Evolutionary conservation across 345 rosid species (phyloP), one percentile per base, ranked within the genome.

Genomic region (Aquilaria sinensis): DNA sequence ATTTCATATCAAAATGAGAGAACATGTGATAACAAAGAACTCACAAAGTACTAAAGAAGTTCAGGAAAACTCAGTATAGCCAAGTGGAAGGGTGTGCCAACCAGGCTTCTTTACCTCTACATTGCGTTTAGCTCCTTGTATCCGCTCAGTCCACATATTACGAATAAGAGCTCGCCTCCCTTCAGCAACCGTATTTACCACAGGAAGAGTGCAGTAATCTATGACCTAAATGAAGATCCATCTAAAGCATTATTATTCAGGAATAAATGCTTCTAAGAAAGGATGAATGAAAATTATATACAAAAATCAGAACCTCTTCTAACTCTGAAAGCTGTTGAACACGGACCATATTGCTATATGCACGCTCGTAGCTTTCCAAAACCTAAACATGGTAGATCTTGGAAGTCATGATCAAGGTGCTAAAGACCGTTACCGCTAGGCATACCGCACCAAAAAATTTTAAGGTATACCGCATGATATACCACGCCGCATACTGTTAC

Each of bases 141-240:
- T 94, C 64, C 99, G 78, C 64, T 94, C 91, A 61, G 96, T 86
- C 99, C 99, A 94, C 99, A 94, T 94, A 75, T 88, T 87, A 64
- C 96, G 92, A 63, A 94, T 83, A 69, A 94, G 86, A 53, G 90
- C 85, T 54, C 86, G 85, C 67, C 97, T 86, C 61, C 83, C 94
- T 68, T 90, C 97, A 53, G 96, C 84, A 56, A 88, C 92, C 46
- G 83, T 62, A 75, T 85, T 85, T 72, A 68, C 92, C 67, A 61
- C 70, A 29, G 97, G 99, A 61, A 94, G 90, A 53, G 96, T 94
- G 70, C 81, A 86, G 70, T 94, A 90, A 68, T 94, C 99, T 67
- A 94, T 90, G 60, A 94, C 97, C 99, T 94, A 57, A 50, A 71
- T 56, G 67, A 65, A 61, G 48, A 33, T 9, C 33, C 32, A 43